These are phyloP conservation scores for Candida morakotiae DNA, from an alignment of 805 yeast genomes.

Conservation along the genomic window DNA sequence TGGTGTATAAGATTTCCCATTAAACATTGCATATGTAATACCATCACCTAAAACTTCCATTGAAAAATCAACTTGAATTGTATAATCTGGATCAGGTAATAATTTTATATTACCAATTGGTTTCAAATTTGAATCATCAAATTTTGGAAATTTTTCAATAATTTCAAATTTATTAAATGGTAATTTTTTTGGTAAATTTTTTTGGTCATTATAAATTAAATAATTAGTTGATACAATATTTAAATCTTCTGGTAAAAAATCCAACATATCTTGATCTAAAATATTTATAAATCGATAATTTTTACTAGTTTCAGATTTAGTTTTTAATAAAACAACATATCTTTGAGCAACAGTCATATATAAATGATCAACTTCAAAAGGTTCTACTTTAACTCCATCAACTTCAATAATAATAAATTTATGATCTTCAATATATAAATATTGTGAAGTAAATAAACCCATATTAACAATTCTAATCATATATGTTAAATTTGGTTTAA, in stretches of 20 bases:
- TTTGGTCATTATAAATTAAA: conserved; percentile 50
- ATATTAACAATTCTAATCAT: conserved; percentile 73
- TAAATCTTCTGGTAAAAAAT: conserved; percentile 61
- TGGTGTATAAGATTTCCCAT: conserved; percentile 69
- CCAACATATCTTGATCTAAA: conserved; percentile 82
- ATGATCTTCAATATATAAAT: conserved; percentile 85
- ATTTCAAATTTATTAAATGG: conserved; percentile 21
- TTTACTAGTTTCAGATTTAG: conserved; percentile 51
- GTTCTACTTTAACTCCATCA: conserved; percentile 86
- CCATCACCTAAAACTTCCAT: conserved; percentile 89
- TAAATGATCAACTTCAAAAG: conserved; percentile 61
- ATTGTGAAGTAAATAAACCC: conserved; percentile 92
- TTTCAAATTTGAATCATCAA: conserved; percentile 36
- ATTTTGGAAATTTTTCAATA: conserved; percentile 43
- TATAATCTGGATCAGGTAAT: conserved; percentile 64
- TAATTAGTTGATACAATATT: conserved; percentile 70
- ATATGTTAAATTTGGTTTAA: conserved; percentile 83
- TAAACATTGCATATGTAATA: conserved; percentile 94
- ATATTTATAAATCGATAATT: conserved; percentile 83
- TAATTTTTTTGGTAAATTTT: conserved; percentile 35
- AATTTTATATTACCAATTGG: conserved; percentile 33
- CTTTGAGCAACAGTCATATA: conserved; percentile 92
- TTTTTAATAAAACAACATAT: conserved; percentile 71
- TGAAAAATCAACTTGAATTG: conserved; percentile 63
- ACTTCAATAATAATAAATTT: conserved; percentile 81